Evolutionary conservation across 2,329 filamentous ascomycete species (phyloP).

Genomic region (Bipolaris bicolor): DNA sequence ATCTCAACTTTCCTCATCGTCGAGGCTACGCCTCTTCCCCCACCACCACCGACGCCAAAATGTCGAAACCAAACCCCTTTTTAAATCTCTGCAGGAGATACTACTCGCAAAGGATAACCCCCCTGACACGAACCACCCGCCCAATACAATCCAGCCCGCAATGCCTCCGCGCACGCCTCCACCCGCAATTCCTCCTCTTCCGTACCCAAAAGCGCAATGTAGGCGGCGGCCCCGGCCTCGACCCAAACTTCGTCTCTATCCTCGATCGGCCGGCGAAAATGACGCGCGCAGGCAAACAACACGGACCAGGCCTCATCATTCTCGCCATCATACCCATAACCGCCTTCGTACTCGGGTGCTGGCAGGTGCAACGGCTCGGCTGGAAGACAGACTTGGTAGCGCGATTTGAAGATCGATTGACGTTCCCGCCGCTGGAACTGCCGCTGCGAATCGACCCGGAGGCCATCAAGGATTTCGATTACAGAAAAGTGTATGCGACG

Average conservation of each 20-base stretch:
- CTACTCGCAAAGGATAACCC: conserved; percentile 27
- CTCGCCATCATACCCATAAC: conserved; percentile 89
- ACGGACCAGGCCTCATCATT: conserved; percentile 81
- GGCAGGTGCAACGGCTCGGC: conserved; percentile 90
- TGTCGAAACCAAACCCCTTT: conserved; percentile 46
- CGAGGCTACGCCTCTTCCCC: conserved; percentile 3
- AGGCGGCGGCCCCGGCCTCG: conserved; percentile 60
- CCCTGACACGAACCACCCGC: conserved; percentile 8
- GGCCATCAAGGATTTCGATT: conserved; percentile 90
- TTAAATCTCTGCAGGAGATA: conserved; percentile 40
- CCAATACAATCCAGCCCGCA: conserved; percentile 25
- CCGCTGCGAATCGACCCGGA: conserved; percentile 81
- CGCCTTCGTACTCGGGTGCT: conserved; percentile 86
- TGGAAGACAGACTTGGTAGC: conserved; percentile 96
- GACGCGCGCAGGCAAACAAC: conserved; percentile 74
- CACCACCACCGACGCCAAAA: conserved; percentile 20
- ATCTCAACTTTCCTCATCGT: conserved; percentile 9
- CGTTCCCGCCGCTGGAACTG: conserved; percentile 82
- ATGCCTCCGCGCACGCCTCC: conserved; percentile 42
- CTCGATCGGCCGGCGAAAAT: conserved; percentile 84
- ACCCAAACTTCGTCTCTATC: conserved; percentile 81
- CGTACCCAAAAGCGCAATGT: conserved; percentile 27
- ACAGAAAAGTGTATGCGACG: conserved; percentile 77
- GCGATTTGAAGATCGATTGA: conserved; percentile 87
- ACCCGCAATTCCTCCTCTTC: conserved; percentile 25